These are phyloP conservation scores for Hylodesmum podocarpum DNA, from an alignment of 306 rosid species.

Conservation along the genomic window DNA sequence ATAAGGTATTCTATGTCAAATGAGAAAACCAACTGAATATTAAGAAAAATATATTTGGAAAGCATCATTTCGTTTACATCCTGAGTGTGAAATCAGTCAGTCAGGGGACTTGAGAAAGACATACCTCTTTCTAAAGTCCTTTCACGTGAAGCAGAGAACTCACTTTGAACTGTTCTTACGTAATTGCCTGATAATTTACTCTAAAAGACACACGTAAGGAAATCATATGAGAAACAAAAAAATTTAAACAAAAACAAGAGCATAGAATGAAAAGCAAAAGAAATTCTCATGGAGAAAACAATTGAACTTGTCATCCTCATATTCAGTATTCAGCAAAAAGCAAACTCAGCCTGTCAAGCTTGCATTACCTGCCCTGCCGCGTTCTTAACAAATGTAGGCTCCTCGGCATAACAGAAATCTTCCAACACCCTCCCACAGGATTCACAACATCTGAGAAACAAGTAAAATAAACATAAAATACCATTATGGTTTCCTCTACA, in stretches of 20 bases:
- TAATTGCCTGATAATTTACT: slow-evolving; percentile 41
- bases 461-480: background rate
- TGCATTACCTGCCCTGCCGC: slow-evolving; percentile 21
- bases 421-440: slow-evolving; percentile 37
- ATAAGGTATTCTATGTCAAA: background rate
- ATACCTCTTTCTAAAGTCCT: slow-evolving; percentile 56
- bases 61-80: background rate
- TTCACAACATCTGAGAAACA: slow-evolving; percentile 22
- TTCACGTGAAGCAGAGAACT: slow-evolving; percentile 45
- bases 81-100: background rate
- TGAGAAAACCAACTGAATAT: slow-evolving; percentile 1
- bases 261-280: background rate
- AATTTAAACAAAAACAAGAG: background rate
- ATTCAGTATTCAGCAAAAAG: no score
- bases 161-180: slow-evolving; percentile 41
- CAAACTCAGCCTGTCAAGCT: background rate
- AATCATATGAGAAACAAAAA: background rate
- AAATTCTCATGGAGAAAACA: background rate
- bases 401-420: slow-evolving; percentile 3
- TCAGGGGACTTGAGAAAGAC: slow-evolving; percentile 3
- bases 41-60: background rate
- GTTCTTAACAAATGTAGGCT: slow-evolving; percentile 27
- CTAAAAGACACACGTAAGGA: slow-evolving; percentile 33
- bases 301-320: slow-evolving; percentile 12
- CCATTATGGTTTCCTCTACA: background rate